These are phyloP conservation scores for Spergularia marina DNA, from an alignment of 148 eudicot genomes.

Conservation along the genomic window DNA sequence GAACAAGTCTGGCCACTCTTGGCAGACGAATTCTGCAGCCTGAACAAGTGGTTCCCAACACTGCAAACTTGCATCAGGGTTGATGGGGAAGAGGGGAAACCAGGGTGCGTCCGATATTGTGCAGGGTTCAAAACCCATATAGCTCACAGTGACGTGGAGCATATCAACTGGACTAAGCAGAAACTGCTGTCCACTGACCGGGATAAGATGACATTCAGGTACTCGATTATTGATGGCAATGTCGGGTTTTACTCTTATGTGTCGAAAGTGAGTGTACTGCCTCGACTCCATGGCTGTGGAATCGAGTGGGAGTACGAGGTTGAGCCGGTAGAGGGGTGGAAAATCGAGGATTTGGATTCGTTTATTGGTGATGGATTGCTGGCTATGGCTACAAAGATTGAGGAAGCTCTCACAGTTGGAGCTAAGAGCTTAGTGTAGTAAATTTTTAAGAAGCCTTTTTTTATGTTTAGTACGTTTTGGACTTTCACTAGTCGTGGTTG, in stretches of 20 bases:
- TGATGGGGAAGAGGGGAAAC: conserved; percentile 29
- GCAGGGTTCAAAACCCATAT: conserved; percentile 33
- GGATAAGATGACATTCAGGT: conserved; percentile 24
- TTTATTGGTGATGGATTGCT: conserved; percentile 36
- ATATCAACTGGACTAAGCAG: conserved; percentile 41
- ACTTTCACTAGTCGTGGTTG: no score
- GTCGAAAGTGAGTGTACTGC: conserved; percentile 27
- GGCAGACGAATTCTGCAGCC: conserved; percentile 33
- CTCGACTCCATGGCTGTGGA: conserved; percentile 26
- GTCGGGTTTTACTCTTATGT: conserved; percentile 41
- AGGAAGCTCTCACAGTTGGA: conserved; percentile 25
- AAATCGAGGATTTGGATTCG: conserved; percentile 25
- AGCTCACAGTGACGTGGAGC: conserved; percentile 8
- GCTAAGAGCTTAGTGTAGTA: neutral
- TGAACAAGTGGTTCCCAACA: conserved; percentile 42
- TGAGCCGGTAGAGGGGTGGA: conserved; percentile 41
- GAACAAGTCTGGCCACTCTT: conserved; percentile 38
- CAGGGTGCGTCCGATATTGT: conserved; percentile 37
- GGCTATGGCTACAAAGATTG: conserved; percentile 37
- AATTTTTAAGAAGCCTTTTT: no score
- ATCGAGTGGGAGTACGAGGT: conserved; percentile 42
- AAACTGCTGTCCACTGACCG: conserved; percentile 32
- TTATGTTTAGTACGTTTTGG: no score
- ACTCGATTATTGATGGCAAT: conserved; percentile 39
- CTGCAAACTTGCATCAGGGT: conserved; percentile 25